These are phyloP conservation scores for Nepenthes mirabilis DNA, from an alignment of 148 eudicot species.

Conservation along the genomic window DNA sequence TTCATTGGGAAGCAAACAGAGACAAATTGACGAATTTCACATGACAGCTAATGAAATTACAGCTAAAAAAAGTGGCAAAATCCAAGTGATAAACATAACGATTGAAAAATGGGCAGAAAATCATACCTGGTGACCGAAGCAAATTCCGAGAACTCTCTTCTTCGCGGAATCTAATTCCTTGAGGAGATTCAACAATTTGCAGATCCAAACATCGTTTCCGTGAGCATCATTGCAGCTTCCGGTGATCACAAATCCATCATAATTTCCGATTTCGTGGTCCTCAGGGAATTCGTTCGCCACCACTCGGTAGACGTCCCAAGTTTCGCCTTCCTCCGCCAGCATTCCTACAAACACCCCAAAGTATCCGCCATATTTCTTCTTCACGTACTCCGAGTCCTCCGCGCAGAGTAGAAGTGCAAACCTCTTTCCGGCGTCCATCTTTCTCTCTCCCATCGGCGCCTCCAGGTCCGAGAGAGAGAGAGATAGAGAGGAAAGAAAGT, in stretches of 20 bases:
- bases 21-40: no score
- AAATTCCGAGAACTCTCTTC: constrained; percentile 74
- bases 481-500: no score
- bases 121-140: constrained; percentile 94
- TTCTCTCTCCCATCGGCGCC: no score
- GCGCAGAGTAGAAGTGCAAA: constrained; percentile 70
- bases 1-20: not conserved
- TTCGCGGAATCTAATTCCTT: constrained; percentile 45
- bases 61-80: not conserved
- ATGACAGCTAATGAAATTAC: no score
- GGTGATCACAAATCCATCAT: constrained; percentile 80
- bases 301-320: constrained; percentile 53
- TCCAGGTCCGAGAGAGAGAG: no score
- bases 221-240: constrained; percentile 92
- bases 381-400: constrained; percentile 77
- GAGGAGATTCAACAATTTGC: constrained; percentile 37
- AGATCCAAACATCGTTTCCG: constrained; percentile 62
- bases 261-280: constrained; percentile 36
- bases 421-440: constrained; percentile 15
- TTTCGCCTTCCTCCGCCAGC: constrained; percentile 75
- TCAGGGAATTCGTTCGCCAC: constrained; percentile 50
- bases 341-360: constrained; percentile 66
- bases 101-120: not conserved
- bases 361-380: constrained; percentile 69
- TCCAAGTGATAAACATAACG: not conserved